Evolutionary conservation across 495 filamentous ascomycete species (phyloP).

Genomic region (Penicillium salamii): DNA sequence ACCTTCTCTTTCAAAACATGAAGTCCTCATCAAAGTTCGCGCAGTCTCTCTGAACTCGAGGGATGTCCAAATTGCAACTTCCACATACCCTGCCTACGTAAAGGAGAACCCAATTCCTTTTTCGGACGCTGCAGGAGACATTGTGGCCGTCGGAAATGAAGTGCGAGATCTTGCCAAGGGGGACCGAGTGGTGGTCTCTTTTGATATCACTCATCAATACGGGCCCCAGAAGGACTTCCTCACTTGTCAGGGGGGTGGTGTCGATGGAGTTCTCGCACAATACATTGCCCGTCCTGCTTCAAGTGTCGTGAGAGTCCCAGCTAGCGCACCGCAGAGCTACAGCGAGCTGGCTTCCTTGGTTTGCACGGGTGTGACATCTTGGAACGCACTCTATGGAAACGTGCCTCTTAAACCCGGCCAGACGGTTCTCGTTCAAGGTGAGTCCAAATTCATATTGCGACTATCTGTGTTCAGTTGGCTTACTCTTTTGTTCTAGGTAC

Average conservation of each 20-base stretch:
- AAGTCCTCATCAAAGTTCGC: conserved; percentile 62
- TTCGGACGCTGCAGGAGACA: conserved; percentile 69
- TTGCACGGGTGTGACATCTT: conserved; percentile 62
- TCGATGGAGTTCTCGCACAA: conserved; percentile 64
- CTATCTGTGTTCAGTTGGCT: too few relatives aligned
- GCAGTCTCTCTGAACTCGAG: conserved; percentile 69
- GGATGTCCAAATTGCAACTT: conserved; percentile 64
- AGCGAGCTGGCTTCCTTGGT: conserved; percentile 55
- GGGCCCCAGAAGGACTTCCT: conserved; percentile 36
- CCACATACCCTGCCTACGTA: conserved; percentile 59
- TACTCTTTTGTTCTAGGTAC: conserved; percentile 20
- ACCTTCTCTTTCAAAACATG: conserved; percentile 40
- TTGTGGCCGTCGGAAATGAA: conserved; percentile 59
- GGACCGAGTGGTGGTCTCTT: conserved; percentile 64
- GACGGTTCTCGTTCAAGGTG: conserved; percentile 65
- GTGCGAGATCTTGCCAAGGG: conserved; percentile 59
- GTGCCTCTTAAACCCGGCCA: conserved; percentile 52
- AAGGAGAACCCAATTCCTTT: conserved; percentile 54
- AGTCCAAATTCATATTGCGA: background rate
- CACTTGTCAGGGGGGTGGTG: conserved; percentile 59
- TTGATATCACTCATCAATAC: conserved; percentile 64
- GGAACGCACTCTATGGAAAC: conserved; percentile 71
- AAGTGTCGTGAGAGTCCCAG: conserved; percentile 59
- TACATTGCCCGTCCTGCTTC: conserved; percentile 60
- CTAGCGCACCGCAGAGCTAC: conserved; percentile 52